phyloP scores from a whole-genome alignment of 148 eudicot genomes.

The Amaranthus cruentus region DNA sequence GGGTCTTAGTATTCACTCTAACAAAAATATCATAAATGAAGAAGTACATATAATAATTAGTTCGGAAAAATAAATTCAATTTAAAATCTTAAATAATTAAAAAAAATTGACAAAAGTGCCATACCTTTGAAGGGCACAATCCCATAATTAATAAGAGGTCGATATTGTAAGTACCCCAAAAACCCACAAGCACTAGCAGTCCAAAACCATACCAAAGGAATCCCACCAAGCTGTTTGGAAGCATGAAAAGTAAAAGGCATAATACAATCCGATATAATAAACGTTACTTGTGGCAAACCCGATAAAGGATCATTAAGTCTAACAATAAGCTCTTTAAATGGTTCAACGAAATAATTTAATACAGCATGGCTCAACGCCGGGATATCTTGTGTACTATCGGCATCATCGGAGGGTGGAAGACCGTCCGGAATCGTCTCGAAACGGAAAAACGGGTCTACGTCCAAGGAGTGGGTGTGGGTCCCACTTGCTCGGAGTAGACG shows the following conservation, averaged over 20 bases:
- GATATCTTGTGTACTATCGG: conserved; percentile 37
- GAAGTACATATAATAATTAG: no score
- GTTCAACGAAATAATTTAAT: conserved; percentile 4
- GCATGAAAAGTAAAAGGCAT: conserved; percentile 32
- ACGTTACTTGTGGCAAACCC: conserved; percentile 21
- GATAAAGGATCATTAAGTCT: not conserved
- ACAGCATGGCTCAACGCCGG: conserved; percentile 18
- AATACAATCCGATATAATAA: conserved; percentile 29
- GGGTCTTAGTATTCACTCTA: not conserved
- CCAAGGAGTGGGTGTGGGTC: conserved; percentile 20
- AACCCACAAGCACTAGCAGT: conserved; percentile 39
- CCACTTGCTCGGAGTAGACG: conserved; percentile 36
- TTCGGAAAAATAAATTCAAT: no score
- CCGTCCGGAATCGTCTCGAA: conserved; percentile 44
- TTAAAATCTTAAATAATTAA: no score
- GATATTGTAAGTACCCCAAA: conserved; percentile 23
- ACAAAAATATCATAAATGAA: not conserved
- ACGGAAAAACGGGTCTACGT: conserved; percentile 25
- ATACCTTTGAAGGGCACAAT: conserved; percentile 43
- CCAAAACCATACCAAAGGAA: conserved; percentile 31
- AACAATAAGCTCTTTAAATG: conserved; percentile 28
- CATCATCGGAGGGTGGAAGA: conserved; percentile 29
- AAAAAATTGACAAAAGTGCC: no score
- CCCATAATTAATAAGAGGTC: conserved; percentile 10
- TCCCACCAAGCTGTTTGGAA: conserved; percentile 10